Base-by-base conservation (phyloP, 352 stramenopile species). In the Phytophthora litchii region DNA sequence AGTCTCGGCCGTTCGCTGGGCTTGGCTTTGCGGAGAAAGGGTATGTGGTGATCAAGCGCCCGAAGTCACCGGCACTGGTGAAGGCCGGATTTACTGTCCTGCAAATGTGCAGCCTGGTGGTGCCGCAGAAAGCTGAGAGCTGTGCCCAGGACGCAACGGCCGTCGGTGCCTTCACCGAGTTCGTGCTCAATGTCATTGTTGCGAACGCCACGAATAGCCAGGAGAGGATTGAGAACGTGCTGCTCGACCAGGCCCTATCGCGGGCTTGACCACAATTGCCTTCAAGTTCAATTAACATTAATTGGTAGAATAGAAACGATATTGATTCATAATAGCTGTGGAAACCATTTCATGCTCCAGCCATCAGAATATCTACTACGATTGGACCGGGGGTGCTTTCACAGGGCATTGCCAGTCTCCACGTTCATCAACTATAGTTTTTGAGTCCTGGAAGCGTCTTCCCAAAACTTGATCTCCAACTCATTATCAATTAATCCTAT, bases 171-270 rank as follows among this genome's bases (percentile, higher is more conserved):
- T 63, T 61, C 52, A 67, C 59, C 2, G 58, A 69, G 48, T 66
- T 73, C 16, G 53, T 61, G 16, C 56, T 73, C 10, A 73, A 64
- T 48, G 64, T 67, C 8, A 76, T 64, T 13, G 66, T 72, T 1
- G 57, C 53, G 11, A 80, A 78, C 36, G 54, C 77, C 20, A 62
- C 64, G 1, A 49, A 59, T 10, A 78, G 57, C 13, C 60, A 72
- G 29, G 60, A 80, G 48, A 76, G 74, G 55, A 83, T 83, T 17
- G 74, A 80, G 42, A 83, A 83, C 19, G 54, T 77, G n/a, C 35
- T 63, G 40, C 58, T 69, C 1, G 64, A 69, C 48, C 31, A 62
- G 36, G 43, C 55, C 6, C 31, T 72, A 31, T 55, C 60, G 19
- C 11, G 23, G 1, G 13, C 43, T 4, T 10, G 19, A 23, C 1